phyloP scores from a whole-genome alignment of 768 basidiomycete genomes.

The Lactifluus rugatus region DNA sequence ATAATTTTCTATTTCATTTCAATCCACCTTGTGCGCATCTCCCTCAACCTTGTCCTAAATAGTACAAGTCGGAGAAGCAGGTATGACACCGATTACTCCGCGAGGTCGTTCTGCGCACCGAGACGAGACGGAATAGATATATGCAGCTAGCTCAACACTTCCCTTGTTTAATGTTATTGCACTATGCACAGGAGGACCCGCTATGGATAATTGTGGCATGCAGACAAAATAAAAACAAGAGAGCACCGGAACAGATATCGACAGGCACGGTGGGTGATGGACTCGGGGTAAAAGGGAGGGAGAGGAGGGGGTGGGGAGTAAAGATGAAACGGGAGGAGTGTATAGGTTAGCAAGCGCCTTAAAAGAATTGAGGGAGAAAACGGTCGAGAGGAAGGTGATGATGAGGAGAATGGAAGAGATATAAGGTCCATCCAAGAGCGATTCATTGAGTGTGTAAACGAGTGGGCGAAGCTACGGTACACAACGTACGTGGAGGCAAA shows the following conservation, averaged over 20 bases:
- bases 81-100: background rate
- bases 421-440: conserved; percentile 20
- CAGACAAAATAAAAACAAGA: conserved; percentile 22
- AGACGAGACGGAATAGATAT: conserved; percentile 11
- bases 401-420: background rate
- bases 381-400: conserved; percentile 3
- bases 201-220: conserved; percentile 21
- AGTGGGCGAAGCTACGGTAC: conserved; percentile 18
- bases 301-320: background rate
- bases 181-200: conserved; percentile 20
- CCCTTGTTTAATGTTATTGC: conserved; percentile 22
- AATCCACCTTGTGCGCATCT: background rate
- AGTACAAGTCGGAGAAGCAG: background rate
- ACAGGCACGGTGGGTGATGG: conserved; percentile 12
- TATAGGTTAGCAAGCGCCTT: conserved; percentile 19
- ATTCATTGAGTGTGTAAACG: conserved; percentile 20
- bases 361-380: conserved; percentile 1
- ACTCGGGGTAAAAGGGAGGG: background rate
- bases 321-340: too few relatives aligned
- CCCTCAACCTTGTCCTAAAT: background rate
- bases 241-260: conserved; percentile 19
- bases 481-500: conserved; percentile 18
- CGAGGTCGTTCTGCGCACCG: background rate
- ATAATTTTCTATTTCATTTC: conserved; percentile 2
- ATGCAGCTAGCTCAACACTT: conserved; percentile 20